phyloP scores from a whole-genome alignment of 2,329 filamentous ascomycete genomes.

The Epicoccum sorghinum region DNA sequence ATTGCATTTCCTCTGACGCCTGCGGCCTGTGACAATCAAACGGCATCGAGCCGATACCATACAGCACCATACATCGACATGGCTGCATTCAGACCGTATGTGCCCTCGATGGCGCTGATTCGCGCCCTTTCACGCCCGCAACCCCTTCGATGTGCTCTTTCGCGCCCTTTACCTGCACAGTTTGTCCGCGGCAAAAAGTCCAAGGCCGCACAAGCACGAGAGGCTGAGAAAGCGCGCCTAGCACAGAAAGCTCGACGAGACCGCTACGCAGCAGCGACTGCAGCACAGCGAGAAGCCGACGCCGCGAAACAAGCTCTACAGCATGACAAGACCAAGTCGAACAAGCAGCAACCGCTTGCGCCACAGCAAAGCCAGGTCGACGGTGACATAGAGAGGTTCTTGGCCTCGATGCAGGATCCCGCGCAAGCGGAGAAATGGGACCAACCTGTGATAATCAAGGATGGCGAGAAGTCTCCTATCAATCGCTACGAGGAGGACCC shows the following conservation, averaged over 20 bases:
- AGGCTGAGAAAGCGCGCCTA: constrained; percentile 7
- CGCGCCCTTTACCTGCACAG: constrained; percentile 22
- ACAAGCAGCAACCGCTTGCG: background rate
- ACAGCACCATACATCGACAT: background rate
- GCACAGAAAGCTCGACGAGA: background rate
- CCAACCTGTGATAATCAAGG: constrained; percentile 3
- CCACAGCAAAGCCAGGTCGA: too few relatives aligned
- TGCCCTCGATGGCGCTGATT: constrained; percentile 35
- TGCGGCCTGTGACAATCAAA: too few relatives aligned
- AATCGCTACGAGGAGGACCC: constrained; percentile 41
- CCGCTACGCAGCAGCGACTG: background rate
- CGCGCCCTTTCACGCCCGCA: constrained; percentile 31
- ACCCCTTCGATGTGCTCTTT: constrained; percentile 24
- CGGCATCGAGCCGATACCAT: background rate
- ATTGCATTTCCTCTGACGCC: background rate
- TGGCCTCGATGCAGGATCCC: constrained; percentile 1
- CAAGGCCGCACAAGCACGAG: constrained; percentile 17
- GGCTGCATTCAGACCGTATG: constrained; percentile 25
- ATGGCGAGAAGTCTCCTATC: constrained; percentile 29
- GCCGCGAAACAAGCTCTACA: background rate
- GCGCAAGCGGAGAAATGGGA: constrained; percentile 12
- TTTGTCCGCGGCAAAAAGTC: constrained; percentile 32
- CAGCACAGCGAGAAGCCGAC: background rate
- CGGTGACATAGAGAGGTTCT: background rate
- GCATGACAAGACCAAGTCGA: background rate